Conservation (phyloP, 2,329 filamentous ascomycete genomes). For the Pseudomassariella vexata region DNA sequence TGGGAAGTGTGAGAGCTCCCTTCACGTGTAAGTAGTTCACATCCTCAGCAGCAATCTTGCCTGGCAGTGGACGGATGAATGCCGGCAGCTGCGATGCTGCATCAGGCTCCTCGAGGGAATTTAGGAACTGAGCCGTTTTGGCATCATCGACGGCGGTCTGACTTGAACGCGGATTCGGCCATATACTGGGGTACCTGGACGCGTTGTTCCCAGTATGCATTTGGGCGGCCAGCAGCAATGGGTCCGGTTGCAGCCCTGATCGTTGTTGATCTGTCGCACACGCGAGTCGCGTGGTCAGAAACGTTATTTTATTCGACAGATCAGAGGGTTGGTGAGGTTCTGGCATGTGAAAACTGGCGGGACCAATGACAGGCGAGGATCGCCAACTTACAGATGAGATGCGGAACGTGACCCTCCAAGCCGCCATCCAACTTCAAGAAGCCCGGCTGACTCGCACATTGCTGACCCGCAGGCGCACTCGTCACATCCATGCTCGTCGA, state of each 20-base stretch:
- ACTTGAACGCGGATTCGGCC: slow-evolving; percentile 21
- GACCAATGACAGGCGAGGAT: slow-evolving; percentile 8
- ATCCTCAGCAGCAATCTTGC: slow-evolving; percentile 74
- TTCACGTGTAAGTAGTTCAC: slow-evolving; percentile 78
- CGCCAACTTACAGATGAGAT: slow-evolving; percentile 40
- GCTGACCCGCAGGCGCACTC: slow-evolving; percentile 10
- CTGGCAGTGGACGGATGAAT: slow-evolving; percentile 76
- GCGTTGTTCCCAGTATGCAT: slow-evolving; percentile 20
- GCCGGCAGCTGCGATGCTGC: slow-evolving; percentile 46
- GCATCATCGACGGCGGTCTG: slow-evolving; percentile 25
- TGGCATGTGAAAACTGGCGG: slow-evolving; percentile 21
- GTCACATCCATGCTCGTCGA: slow-evolving; percentile 17
- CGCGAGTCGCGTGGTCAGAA: slow-evolving; percentile 18
- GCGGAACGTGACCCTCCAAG: slow-evolving; percentile 38
- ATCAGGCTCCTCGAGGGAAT: slow-evolving; percentile 42
- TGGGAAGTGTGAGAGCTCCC: slow-evolving; percentile 75
- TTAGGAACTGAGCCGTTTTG: slow-evolving; percentile 37
- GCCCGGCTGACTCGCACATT: slow-evolving; percentile 6
- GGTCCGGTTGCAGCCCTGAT: slow-evolving; percentile 20
- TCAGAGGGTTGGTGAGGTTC: slow-evolving; percentile 9
- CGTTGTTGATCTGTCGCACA: slow-evolving; percentile 24
- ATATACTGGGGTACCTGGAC: slow-evolving; percentile 24
- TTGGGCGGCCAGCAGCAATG: slow-evolving; percentile 23
- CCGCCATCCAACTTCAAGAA: slow-evolving; percentile 17
- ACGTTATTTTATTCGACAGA: slow-evolving; percentile 1